Percentiles rank a stretch among this genome's conserved stretches.
phyloP scores from a whole-genome alignment of 1,284 basidiomycete genomes.

The Cystobasidiaceae sp. region DNA sequence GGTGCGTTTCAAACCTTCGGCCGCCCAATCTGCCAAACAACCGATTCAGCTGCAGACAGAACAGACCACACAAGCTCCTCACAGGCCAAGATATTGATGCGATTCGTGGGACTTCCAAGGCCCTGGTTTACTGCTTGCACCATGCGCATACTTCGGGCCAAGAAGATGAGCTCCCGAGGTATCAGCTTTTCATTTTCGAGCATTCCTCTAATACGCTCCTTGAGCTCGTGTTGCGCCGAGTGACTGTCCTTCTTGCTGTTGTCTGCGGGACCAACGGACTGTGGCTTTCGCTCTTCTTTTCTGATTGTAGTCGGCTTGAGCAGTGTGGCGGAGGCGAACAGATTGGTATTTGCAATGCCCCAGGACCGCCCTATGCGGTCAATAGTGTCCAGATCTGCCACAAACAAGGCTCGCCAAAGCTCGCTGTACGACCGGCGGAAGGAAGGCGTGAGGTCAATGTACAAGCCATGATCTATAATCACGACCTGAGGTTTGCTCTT shows the following conservation, averaged over 20 bases:
- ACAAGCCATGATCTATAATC: slow-evolving; percentile 81
- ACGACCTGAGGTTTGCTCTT: slow-evolving; percentile 68
- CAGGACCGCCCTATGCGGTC: slow-evolving; percentile 62
- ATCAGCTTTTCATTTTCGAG: slow-evolving; percentile 52
- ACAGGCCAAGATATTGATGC: slow-evolving; percentile 65
- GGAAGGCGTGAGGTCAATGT: slow-evolving; percentile 39
- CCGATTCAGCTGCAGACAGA: slow-evolving; percentile 47
- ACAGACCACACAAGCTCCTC: slow-evolving; percentile 54
- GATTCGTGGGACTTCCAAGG: slow-evolving; percentile 74
- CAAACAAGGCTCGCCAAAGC: slow-evolving; percentile 72
- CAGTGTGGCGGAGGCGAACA: slow-evolving; percentile 52
- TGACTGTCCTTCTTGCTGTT: slow-evolving; percentile 41
- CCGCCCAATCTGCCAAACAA: slow-evolving; percentile 54
- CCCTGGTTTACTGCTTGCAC: slow-evolving; percentile 59
- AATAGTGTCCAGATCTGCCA: slow-evolving; percentile 61
- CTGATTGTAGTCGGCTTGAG: slow-evolving; percentile 41
- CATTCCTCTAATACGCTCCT: slow-evolving; percentile 50
- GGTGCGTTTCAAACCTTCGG: slow-evolving; percentile 52
- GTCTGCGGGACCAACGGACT: slow-evolving; percentile 39
- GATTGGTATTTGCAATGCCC: slow-evolving; percentile 73
- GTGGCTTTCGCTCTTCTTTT: slow-evolving; percentile 19
- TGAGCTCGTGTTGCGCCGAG: slow-evolving; percentile 51
- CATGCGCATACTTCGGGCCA: slow-evolving; percentile 73
- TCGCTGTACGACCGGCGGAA: slow-evolving; percentile 51
- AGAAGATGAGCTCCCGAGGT: slow-evolving; percentile 58